Evolutionary conservation across 1,284 basidiomycete genomes (phyloP).

Genomic region (Malassezia furfur): DNA sequence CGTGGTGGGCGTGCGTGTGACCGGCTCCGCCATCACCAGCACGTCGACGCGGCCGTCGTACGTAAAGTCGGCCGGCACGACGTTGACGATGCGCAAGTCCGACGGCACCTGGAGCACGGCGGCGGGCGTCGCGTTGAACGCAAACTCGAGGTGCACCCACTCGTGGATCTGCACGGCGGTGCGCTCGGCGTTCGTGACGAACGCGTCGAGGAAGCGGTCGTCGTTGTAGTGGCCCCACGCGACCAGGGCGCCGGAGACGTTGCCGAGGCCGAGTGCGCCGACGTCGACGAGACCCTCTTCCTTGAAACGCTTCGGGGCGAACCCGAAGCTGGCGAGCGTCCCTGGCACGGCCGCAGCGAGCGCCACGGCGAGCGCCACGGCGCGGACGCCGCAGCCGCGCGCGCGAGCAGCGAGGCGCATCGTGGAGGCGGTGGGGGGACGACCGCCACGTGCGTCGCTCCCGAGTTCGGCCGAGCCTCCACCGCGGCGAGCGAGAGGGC

Average conservation of each 20-base stretch:
- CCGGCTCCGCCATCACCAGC: constrained; percentile 61
- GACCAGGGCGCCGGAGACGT: constrained; percentile 61
- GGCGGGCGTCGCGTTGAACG: constrained; percentile 55
- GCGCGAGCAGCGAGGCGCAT: background rate
- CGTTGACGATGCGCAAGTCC: constrained; percentile 54
- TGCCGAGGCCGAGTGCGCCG: constrained; percentile 65
- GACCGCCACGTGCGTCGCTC: constrained; percentile 3
- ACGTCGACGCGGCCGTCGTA: constrained; percentile 83
- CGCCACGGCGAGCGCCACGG: background rate
- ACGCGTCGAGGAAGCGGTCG: constrained; percentile 68
- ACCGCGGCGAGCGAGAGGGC: no score
- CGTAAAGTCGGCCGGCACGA: constrained; percentile 84
- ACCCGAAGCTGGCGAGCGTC: constrained; percentile 25
- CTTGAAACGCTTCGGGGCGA: constrained; percentile 60
- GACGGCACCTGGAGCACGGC: constrained; percentile 33
- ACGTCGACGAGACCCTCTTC: constrained; percentile 72
- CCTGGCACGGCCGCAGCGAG: no score
- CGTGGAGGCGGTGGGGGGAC: background rate
- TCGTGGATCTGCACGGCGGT: constrained; percentile 64
- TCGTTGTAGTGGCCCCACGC: constrained; percentile 92
- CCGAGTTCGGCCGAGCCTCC: no score
- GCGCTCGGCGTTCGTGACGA: constrained; percentile 65
- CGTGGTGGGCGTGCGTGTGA: constrained; percentile 46
- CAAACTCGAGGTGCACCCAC: constrained; percentile 67
- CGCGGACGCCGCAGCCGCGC: constrained; percentile 1